phyloP scores from a whole-genome alignment of 139 green algal species.

The Yamagishiella unicocca region DNA sequence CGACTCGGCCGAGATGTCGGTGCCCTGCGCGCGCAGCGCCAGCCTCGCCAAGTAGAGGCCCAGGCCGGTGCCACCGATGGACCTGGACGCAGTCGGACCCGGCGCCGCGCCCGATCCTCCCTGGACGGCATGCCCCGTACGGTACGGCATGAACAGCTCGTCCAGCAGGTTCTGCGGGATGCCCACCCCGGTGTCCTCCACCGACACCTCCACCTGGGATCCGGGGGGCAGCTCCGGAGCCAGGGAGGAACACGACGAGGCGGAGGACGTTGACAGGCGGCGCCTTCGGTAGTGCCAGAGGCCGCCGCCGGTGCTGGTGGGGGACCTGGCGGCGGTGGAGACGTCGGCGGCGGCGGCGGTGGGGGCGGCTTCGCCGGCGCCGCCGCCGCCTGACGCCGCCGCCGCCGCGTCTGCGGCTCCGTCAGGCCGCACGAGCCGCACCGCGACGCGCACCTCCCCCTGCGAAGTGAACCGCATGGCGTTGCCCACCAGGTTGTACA shows the following conservation, averaged over 20 bases:
- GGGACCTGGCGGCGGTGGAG: background rate
- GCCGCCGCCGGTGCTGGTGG: background rate
- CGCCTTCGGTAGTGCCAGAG: background rate
- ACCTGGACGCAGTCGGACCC: slow-evolving; percentile 47
- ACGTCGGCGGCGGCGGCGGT: background rate
- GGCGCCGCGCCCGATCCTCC: too few relatives aligned
- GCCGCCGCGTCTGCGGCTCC: background rate
- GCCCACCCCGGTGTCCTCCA: slow-evolving; percentile 46
- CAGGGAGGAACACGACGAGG: background rate
- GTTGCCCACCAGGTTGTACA: slow-evolving; percentile 71
- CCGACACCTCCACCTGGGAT: slow-evolving; percentile 29
- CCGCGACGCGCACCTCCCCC: slow-evolving; percentile 28
- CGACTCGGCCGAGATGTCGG: slow-evolving; percentile 70
- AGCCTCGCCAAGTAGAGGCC: slow-evolving; percentile 69
- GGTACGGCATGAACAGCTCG: slow-evolving; percentile 42
- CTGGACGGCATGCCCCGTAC: slow-evolving; percentile 11
- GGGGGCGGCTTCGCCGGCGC: background rate
- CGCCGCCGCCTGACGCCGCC: too few relatives aligned
- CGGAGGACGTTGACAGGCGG: background rate
- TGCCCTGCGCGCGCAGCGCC: slow-evolving; percentile 70
- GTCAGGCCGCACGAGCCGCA: slow-evolving; percentile 1
- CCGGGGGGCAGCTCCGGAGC: background rate
- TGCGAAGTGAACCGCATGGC: slow-evolving; percentile 57
- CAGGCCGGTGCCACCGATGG: slow-evolving; percentile 72
- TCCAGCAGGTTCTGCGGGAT: slow-evolving; percentile 46